phyloP scores from a whole-genome alignment of 352 stramenopile species.

The Peronosclerospora sorghi region DNA sequence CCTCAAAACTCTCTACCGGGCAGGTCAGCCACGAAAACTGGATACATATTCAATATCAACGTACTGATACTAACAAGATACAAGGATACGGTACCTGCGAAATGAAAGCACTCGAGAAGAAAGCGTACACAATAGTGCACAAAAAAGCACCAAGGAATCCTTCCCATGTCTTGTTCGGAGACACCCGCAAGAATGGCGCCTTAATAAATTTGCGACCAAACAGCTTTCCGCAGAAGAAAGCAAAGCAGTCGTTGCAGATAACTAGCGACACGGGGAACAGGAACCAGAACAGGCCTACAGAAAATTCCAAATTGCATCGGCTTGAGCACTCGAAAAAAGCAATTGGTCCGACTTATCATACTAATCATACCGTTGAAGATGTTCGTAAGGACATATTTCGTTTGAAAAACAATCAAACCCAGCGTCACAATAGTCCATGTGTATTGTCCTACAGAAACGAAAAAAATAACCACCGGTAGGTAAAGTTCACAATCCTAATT shows the following conservation, averaged over 20 bases:
- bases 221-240: slow-evolving; percentile 87
- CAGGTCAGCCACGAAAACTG: slow-evolving; percentile 92
- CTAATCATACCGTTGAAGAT: slow-evolving; percentile 83
- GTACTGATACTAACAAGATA: not conserved
- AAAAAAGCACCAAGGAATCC: slow-evolving; percentile 95
- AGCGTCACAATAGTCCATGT: slow-evolving; percentile 95
- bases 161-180: slow-evolving; percentile 99
- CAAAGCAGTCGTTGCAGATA: slow-evolving; percentile 93
- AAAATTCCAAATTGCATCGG: slow-evolving; percentile 1
- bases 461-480: not conserved
- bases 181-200: slow-evolving; percentile 83
- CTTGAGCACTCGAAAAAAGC: not conserved
- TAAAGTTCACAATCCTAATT: not conserved
- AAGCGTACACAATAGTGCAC: slow-evolving; percentile 91
- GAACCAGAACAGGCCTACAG: slow-evolving; percentile 89
- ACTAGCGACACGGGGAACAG: slow-evolving; percentile 90
- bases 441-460: slow-evolving; percentile 64
- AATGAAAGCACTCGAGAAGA: slow-evolving; percentile 87
- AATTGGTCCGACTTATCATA: not conserved
- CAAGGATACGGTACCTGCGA: slow-evolving; percentile 34
- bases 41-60: not conserved
- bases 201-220: slow-evolving; percentile 90
- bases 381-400: slow-evolving; percentile 95
- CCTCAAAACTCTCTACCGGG: slow-evolving; percentile 74
- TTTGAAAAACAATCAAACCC: slow-evolving; percentile 92